Percentiles rank a stretch among this genome's conserved stretches.
Conservation (phyloP, 176 grass and related monocot genomes). For the Triticum turgidum region DNA sequence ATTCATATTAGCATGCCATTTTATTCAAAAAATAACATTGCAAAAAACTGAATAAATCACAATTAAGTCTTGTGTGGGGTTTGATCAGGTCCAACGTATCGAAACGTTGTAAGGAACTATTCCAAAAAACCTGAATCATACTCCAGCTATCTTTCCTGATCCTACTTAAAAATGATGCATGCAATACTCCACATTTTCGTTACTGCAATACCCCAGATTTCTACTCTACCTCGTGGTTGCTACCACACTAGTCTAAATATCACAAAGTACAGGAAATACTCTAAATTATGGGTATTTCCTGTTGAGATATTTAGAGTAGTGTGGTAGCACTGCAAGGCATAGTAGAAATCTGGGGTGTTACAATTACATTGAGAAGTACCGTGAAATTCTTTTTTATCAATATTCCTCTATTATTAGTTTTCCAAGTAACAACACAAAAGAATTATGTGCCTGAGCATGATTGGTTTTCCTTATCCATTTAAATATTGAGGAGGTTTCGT, state of each 20-base stretch:
- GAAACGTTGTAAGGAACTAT: background rate
- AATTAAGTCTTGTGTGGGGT: background rate
- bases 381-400: background rate
- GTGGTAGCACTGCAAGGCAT: background rate
- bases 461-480: background rate
- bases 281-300: too few relatives aligned
- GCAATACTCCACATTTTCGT: background rate
- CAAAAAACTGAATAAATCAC: background rate
- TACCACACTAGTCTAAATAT: too few relatives aligned
- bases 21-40: background rate
- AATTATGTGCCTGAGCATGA: background rate
- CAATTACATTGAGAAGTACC: background rate
- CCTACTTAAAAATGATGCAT: background rate
- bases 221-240: too few relatives aligned
- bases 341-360: background rate
- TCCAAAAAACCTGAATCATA: background rate
- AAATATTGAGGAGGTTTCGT: background rate
- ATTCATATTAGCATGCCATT: conserved; percentile 2
- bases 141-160: background rate
- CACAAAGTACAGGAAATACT: too few relatives aligned
- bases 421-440: background rate
- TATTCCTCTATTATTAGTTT: background rate
- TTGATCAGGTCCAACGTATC: background rate
- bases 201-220: background rate
- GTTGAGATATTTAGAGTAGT: background rate